These are phyloP conservation scores for Schizochytrium sp. DNA, from an alignment of 108 stramenopile species.

Conservation along the genomic window DNA sequence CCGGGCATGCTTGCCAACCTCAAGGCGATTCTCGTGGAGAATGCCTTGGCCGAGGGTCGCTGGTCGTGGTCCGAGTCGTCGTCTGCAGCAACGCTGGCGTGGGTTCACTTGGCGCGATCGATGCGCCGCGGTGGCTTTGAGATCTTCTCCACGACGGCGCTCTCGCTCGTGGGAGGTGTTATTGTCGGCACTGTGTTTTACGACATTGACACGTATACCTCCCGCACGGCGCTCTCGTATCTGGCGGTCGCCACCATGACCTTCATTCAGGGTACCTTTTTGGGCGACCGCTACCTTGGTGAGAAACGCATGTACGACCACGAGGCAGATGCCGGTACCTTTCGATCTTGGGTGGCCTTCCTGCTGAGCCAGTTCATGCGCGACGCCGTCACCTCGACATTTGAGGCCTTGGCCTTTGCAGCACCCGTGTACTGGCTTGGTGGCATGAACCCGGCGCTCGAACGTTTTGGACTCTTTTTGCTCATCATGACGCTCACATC, in stretches of 20 bases:
- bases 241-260: neutral
- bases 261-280: neutral
- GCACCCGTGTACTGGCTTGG: neutral
- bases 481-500: neutral
- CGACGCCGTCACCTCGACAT: neutral
- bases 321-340: neutral
- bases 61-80: slow-evolving; percentile 3
- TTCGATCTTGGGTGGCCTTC: neutral
- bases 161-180: neutral
- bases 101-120: neutral
- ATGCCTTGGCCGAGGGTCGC: neutral
- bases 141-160: neutral
- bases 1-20: neutral
- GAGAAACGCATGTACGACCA: neutral
- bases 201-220: neutral
- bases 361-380: neutral
- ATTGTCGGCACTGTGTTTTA: neutral
- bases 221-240: neutral
- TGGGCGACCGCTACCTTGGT: neutral
- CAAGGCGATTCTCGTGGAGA: neutral
- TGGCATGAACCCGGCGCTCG: neutral
- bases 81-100: neutral
- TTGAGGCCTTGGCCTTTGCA: neutral
- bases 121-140: slow-evolving; percentile 13
- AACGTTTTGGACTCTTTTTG: neutral